A percentile compares a stretch with the other conserved stretches of the same genome.
Conservation (phyloP, 441 rosid genomes). For the Corymbia citriodora region DNA sequence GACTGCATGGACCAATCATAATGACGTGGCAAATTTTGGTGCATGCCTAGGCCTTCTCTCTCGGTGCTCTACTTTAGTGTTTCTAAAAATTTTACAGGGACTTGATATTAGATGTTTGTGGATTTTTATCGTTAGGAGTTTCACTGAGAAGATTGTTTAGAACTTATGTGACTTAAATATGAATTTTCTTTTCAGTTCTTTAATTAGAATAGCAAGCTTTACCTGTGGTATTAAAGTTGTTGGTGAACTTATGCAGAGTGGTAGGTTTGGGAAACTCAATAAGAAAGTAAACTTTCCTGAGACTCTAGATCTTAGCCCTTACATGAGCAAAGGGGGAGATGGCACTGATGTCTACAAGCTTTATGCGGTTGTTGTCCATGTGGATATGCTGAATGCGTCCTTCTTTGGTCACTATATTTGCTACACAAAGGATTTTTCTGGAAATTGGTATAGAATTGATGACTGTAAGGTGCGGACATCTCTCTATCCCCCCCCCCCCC, state of each 20-base stretch:
- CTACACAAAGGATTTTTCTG: conserved; percentile 77
- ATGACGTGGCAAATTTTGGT: background rate
- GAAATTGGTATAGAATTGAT: conserved; percentile 84
- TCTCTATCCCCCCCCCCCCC: background rate
- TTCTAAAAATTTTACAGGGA: background rate
- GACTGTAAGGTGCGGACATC: conserved; percentile 71
- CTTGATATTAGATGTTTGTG: background rate
- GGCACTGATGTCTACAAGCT: conserved; percentile 70
- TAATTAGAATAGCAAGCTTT: background rate
- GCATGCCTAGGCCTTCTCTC: background rate
- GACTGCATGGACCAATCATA: background rate
- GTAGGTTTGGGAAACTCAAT: conserved; percentile 96
- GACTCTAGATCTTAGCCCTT: conserved; percentile 74
- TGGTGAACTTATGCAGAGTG: conserved; percentile 60
- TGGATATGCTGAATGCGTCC: conserved; percentile 97
- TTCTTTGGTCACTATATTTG: conserved; percentile 96
- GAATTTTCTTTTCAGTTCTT: background rate
- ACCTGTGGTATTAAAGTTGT: background rate
- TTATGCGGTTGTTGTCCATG: conserved; percentile 91
- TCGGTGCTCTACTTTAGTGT: background rate
- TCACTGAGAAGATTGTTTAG: background rate
- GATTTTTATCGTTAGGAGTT: background rate
- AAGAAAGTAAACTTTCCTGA: conserved; percentile 84
- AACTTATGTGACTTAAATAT: background rate
- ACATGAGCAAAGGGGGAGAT: conserved; percentile 79